Base-by-base conservation (phyloP, 768 basidiomycete genomes). In the Pulveroboletus sp. region DNA sequence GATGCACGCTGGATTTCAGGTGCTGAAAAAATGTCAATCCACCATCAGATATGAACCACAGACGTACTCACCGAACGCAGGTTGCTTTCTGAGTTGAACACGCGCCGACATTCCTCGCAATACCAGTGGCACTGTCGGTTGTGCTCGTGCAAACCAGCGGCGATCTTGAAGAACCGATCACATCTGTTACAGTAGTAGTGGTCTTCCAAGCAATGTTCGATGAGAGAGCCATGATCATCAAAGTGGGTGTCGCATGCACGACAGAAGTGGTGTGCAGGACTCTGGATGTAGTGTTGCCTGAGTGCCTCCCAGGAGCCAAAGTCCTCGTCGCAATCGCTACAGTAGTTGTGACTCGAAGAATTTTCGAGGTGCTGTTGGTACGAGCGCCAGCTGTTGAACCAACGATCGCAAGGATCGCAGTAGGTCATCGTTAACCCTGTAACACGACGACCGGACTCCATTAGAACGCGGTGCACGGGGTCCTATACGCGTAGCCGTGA, bases 271-370 rank as follows among this genome's bases (percentile, higher is more conserved):
- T 84, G 83, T 0, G 13, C 22, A 6, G 68, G 64, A 57, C 77
- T 80, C 45, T 81, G 72, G 22, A 76, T 69, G 54, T 63, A 82
- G 61, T 86, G 84, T 48, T 80, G 70, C 48, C 65, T 68, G 50
- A 79, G 73, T 0, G 58, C 73, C 1, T 0, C 3, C 54, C 53
- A 53, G 0, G 75, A 60, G 0, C 56, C 5, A 58, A 83, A 84
- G 53, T 83, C 80, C 9, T 30, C 20, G 0, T 70, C 43, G 53
- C 82, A 85, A 10, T 67, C 58, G 11, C 63, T 5, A 56, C 84
- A 85, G 29, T 69, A 24, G 51, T 76, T 50, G 50, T 84, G 83
- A 6, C 12, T 36, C 4, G 61, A 2, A 2, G 74, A 75, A 55
- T 72, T 51, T 2, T 17, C 26, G 24, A 62, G 22, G 54, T 80